Conservation (phyloP, 2,329 filamentous ascomycete genomes). For the Coniochaeta sp. region DNA sequence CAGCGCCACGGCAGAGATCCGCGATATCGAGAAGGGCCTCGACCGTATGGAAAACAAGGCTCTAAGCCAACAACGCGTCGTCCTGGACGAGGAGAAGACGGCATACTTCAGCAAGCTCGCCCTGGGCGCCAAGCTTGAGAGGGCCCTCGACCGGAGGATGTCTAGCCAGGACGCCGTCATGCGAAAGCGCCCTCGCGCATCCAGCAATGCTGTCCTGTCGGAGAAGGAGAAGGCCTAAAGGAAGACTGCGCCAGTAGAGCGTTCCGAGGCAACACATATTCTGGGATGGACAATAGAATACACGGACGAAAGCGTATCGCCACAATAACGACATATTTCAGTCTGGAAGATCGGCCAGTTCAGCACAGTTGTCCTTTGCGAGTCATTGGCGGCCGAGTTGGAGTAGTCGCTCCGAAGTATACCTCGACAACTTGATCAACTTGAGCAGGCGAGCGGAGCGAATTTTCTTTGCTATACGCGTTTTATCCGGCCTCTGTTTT, state of each 20-base stretch:
- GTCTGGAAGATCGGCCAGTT: too few relatives aligned
- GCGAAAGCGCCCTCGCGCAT: conserved; percentile 37
- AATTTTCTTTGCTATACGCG: neutral
- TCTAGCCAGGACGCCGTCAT: conserved; percentile 83
- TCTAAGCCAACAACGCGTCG: conserved; percentile 73
- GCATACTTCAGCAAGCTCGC: conserved; percentile 81
- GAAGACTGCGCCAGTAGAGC: neutral
- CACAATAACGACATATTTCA: too few relatives aligned
- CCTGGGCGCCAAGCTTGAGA: conserved; percentile 82
- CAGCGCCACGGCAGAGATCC: conserved; percentile 49
- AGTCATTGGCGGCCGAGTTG: neutral
- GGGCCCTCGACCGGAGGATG: conserved; percentile 81
- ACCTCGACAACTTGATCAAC: neutral
- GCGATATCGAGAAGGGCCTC: conserved; percentile 69
- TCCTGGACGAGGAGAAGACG: conserved; percentile 70
- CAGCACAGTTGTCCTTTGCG: too few relatives aligned
- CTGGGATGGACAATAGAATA: neutral
- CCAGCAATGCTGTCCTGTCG: conserved; percentile 9
- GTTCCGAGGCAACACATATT: neutral
- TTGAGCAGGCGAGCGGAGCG: neutral
- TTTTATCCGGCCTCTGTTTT: neutral
- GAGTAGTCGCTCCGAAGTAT: neutral
- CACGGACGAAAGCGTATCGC: neutral
- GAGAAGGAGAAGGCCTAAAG: conserved; percentile 28
- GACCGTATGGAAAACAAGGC: conserved; percentile 88